These are phyloP conservation scores for Vigna nakashimae DNA, from an alignment of 306 rosid species.

Conservation along the genomic window DNA sequence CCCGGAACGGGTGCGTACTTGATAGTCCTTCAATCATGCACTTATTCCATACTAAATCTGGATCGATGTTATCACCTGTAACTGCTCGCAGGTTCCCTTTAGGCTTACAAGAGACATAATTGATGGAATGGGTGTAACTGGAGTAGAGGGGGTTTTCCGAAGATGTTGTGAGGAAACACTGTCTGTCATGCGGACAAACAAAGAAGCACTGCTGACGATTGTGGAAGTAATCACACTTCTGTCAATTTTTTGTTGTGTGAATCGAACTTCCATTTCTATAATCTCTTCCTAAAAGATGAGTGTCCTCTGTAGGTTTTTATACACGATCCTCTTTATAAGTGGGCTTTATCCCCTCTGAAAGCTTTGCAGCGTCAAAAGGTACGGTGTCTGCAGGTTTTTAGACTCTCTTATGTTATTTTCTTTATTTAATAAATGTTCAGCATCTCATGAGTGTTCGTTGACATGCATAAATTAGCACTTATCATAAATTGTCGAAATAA, in stretches of 20 bases:
- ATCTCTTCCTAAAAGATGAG: conserved; percentile 34
- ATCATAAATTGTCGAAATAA: conserved; percentile 24
- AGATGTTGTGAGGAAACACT: conserved; percentile 98
- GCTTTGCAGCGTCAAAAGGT: conserved; percentile 99
- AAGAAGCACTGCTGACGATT: conserved; percentile 90
- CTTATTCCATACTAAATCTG: conserved; percentile 31
- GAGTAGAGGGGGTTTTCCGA: conserved; percentile 95
- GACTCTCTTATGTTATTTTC: conserved; percentile 18
- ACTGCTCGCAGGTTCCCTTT: conserved; percentile 75
- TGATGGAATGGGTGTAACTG: conserved; percentile 96
- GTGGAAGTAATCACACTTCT: conserved; percentile 65
- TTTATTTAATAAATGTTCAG: conserved; percentile 11
- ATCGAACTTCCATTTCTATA: conserved; percentile 18
- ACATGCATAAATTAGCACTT: conserved; percentile 23
- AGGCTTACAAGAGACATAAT: conserved; percentile 91
- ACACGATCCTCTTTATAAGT: conserved; percentile 94
- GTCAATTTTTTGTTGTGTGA: conserved; percentile 20
- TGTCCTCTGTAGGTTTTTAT: conserved; percentile 79
- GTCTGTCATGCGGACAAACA: conserved; percentile 92
- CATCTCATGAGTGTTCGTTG: conserved; percentile 19
- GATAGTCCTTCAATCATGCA: conserved; percentile 22
- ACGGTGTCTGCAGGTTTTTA: conserved; percentile 5
- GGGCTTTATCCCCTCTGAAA: conserved; percentile 96
- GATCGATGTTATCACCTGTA: conserved; percentile 36
- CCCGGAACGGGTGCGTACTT: conserved; percentile 81